These are phyloP conservation scores for Didymellaceae sp. DNA, from an alignment of 2,329 filamentous ascomycete genomes.

Conservation along the genomic window DNA sequence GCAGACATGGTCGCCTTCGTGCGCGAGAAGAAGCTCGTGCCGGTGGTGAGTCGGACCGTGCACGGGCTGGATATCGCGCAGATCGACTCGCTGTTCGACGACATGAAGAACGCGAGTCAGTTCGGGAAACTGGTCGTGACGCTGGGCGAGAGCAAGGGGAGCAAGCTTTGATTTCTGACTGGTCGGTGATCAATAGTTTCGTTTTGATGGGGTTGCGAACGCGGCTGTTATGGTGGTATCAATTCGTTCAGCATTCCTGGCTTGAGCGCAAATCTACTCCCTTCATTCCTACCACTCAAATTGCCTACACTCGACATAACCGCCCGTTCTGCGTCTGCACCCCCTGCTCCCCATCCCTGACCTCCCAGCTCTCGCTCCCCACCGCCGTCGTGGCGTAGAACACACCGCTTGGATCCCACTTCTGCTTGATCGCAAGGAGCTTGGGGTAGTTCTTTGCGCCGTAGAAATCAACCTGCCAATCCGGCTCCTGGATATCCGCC, in stretches of 20 bases:
- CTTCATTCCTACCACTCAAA: too few relatives aligned
- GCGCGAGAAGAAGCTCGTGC: slow-evolving; percentile 71
- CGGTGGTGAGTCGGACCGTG: slow-evolving; percentile 77
- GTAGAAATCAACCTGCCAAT: slow-evolving; percentile 38
- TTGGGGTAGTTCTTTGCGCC: slow-evolving; percentile 32
- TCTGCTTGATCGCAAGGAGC: slow-evolving; percentile 36
- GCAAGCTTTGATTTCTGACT: slow-evolving; percentile 40
- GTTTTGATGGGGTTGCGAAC: too few relatives aligned
- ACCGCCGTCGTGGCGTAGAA: slow-evolving; percentile 37
- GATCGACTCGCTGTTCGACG: slow-evolving; percentile 83
- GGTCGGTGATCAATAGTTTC: too few relatives aligned
- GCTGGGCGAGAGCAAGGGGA: slow-evolving; percentile 34
- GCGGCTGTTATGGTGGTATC: neutral
- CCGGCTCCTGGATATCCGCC: slow-evolving; percentile 32
- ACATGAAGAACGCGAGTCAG: slow-evolving; percentile 84
- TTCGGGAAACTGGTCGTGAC: slow-evolving; percentile 89
- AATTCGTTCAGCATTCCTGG: too few relatives aligned
- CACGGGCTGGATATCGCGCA: slow-evolving; percentile 75
- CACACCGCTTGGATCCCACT: slow-evolving; percentile 35
- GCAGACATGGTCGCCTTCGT: slow-evolving; percentile 90
- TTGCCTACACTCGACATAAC: slow-evolving; percentile 21
- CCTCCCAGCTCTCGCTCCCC: slow-evolving; percentile 34
- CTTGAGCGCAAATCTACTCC: neutral
- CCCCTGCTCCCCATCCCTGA: slow-evolving; percentile 28
- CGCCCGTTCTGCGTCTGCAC: slow-evolving; percentile 33